Evolutionary conservation across 768 basidiomycete species (phyloP), one percentile per base, ranked within the genome.

Genomic region (Vararia minispora): DNA sequence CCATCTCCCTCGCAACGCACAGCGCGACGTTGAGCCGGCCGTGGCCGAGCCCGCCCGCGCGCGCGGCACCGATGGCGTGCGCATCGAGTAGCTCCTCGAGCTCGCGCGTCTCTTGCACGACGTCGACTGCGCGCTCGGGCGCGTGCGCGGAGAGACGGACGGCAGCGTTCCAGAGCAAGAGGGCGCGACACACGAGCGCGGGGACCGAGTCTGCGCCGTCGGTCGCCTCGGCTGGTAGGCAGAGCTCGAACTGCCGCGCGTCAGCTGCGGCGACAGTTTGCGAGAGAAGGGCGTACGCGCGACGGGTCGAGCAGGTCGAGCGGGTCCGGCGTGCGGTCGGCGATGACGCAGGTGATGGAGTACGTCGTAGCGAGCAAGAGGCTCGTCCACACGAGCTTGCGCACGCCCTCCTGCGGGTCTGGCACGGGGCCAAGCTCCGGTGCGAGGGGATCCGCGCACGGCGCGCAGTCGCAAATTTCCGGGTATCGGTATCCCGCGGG

Each of bases 121-220:
- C 72, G 34, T 76, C 72, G 40, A 73, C 60, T 5, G 76, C 71
- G 28, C 74, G 74, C 1, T 74, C 69, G 31, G 71, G 69, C n/a
- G 72, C 71, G 24, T 76, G 70, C 16, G 61, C 61, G 9, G 60
- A 54, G 40, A 64, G 63, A 3, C 73, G 72, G 33, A 68, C 65
- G 46, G 74, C 77, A 51, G 76, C 79, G 49, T 73, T 80, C 82
- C 83, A 88, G 3, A 87, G 63, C 8, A 88, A 67, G 79, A 87
- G 81, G 52, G 74, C 75, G 24, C 85, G 75, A 57, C 82, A 85
- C 49, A 84, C 84, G 20, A 88, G 61, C 0, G 81, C 84, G 84
- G 84, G 87, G 2, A 88, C 68, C 12, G 78, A 76, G 44, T 87
- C 80, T 36, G 48, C 41, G 35, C 73, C 71, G 50, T 77, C 73